Evolutionary conservation across 495 filamentous ascomycete genomes (phyloP).

Genomic region (Penicillium steckii): DNA sequence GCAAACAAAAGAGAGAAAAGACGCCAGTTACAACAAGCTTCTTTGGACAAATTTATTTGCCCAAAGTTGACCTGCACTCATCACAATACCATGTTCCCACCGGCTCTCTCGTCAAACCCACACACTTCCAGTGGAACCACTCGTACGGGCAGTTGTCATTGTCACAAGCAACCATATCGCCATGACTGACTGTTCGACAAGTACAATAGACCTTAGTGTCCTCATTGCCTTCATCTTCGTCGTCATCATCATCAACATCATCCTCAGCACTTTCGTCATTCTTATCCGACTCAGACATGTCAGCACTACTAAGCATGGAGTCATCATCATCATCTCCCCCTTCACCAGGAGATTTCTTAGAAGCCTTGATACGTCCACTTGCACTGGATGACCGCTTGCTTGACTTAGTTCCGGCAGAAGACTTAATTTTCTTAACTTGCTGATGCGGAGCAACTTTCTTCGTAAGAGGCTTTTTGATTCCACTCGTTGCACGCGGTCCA

Average conservation of each 20-base stretch:
- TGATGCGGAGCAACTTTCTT: conserved; percentile 71
- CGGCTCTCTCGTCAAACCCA: conserved; percentile 85
- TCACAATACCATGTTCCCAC: conserved; percentile 92
- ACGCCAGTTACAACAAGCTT: too few species aligned
- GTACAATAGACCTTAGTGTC: conserved; percentile 90
- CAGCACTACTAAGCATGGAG: conserved; percentile 52
- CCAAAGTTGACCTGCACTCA: conserved; percentile 65
- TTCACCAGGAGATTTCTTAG: conserved; percentile 60
- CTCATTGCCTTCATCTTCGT: conserved; percentile 80
- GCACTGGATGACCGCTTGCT: conserved; percentile 53
- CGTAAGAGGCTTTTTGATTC: conserved; percentile 51
- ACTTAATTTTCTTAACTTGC: conserved; percentile 54
- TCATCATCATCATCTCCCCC: conserved; percentile 68
- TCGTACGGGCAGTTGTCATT: conserved; percentile 89
- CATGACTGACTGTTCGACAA: conserved; percentile 89
- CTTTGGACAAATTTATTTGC: conserved; percentile 29
- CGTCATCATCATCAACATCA: conserved; percentile 66
- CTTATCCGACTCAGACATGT: conserved; percentile 49
- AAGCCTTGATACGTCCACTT: conserved; percentile 38
- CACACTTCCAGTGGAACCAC: conserved; percentile 99
- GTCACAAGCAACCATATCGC: conserved; percentile 98
- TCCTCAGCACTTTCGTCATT: conserved; percentile 44
- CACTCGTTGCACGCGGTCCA: conserved; percentile 52
- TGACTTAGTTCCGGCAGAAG: conserved; percentile 49
- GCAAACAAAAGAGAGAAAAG: too few species aligned